Conservation (phyloP, 2,329 filamentous ascomycete genomes). For the Colletotrichum musae region DNA sequence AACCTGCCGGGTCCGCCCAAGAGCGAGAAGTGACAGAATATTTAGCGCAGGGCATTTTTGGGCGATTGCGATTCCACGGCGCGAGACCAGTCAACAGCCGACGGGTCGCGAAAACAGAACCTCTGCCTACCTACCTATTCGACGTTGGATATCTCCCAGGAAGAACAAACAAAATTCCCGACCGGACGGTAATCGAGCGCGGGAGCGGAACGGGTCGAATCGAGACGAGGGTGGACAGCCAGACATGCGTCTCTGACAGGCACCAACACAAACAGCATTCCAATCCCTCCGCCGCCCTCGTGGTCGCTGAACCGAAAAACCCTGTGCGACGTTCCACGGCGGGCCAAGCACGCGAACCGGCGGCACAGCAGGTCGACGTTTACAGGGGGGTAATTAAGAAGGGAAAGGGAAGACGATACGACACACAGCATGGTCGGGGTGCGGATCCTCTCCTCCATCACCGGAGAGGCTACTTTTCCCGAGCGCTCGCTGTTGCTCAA, state of each 20-base stretch:
- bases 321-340: constrained; percentile 11
- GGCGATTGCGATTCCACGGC: no score
- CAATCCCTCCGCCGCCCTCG: not conserved
- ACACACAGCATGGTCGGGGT: constrained; percentile 7
- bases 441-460: not conserved
- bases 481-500: constrained; percentile 3
- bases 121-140: not conserved
- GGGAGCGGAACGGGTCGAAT: constrained; percentile 10
- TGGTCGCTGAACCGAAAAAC: constrained; percentile 12
- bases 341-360: constrained; percentile 7
- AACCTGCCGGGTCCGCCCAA: constrained; percentile 25
- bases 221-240: not conserved
- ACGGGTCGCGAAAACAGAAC: not conserved
- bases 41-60: no score
- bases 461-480: not conserved
- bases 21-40: constrained; percentile 24
- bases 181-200: not conserved
- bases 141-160: not conserved
- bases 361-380: constrained; percentile 11
- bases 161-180: not conserved
- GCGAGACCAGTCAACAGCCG: not conserved
- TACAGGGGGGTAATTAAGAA: not conserved
- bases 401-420: not conserved
- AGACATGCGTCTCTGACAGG: constrained; percentile 25
- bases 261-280: constrained; percentile 10